Percentiles rank a stretch among this genome's conserved stretches.
These are phyloP conservation scores for Dactylellina parvicollis DNA, from an alignment of 2,329 filamentous ascomycete species.

Conservation along the genomic window DNA sequence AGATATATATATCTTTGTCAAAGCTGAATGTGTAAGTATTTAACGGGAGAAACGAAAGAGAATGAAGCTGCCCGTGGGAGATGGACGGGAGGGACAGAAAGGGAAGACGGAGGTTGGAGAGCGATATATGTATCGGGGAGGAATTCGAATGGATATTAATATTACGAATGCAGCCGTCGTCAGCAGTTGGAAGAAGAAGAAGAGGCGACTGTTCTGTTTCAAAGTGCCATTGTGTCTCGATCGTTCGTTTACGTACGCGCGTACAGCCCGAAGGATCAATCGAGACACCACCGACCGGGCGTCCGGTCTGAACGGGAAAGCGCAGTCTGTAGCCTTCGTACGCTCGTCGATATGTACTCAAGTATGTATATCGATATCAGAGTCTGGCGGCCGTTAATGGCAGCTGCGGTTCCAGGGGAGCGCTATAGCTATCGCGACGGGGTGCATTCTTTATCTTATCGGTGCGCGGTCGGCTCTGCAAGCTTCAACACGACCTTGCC, in stretches of 20 bases:
- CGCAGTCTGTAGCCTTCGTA: not conserved
- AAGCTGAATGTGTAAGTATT: too few relatives aligned
- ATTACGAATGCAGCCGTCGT: slow-evolving; percentile 23
- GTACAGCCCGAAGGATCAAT: slow-evolving; percentile 4
- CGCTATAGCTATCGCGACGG: too few relatives aligned
- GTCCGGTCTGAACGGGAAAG: too few relatives aligned
- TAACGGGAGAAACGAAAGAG: not conserved
- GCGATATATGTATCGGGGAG: not conserved
- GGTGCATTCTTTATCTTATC: too few relatives aligned
- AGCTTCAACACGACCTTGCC: too few relatives aligned
- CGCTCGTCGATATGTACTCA: not conserved
- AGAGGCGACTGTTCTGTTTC: slow-evolving; percentile 1
- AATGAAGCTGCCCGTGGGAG: not conserved
- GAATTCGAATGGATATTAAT: too few relatives aligned
- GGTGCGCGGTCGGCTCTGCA: too few relatives aligned
- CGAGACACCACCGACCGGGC: too few relatives aligned
- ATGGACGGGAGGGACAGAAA: not conserved
- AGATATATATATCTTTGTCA: too few relatives aligned
- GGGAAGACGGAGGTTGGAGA: not conserved
- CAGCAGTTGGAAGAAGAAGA: not conserved
- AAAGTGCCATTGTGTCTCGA: not conserved
- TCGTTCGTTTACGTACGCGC: slow-evolving; percentile 2
- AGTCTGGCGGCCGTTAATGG: too few relatives aligned
- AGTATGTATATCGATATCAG: too few relatives aligned
- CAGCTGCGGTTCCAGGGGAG: too few relatives aligned